Conservation (phyloP, 2,329 filamentous ascomycete genomes). For the Dactylellina drechsleri region DNA sequence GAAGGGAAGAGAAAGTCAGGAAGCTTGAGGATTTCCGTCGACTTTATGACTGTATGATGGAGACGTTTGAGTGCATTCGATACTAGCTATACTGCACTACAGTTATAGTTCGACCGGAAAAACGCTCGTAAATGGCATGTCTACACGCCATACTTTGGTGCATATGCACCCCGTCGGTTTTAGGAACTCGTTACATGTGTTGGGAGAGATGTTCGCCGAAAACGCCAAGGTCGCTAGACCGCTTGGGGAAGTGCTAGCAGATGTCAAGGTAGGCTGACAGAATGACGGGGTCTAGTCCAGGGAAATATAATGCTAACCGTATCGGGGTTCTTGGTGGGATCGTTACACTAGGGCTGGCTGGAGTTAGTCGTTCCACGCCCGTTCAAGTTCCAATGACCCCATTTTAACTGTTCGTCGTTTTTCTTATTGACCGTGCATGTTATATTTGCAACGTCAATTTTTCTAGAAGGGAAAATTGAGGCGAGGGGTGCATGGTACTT, state of each 20-base stretch:
- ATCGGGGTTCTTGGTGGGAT: too few relatives aligned
- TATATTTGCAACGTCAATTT: constrained; percentile 37
- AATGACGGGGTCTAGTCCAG: too few relatives aligned
- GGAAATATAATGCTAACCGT: too few relatives aligned
- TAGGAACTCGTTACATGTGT: neutral
- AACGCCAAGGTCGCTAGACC: constrained; percentile 3
- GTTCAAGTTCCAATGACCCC: too few relatives aligned
- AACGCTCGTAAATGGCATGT: neutral
- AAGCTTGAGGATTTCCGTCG: too few relatives aligned
- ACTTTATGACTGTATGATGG: neutral
- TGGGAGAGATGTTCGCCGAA: neutral
- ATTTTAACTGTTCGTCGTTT: constrained; percentile 34
- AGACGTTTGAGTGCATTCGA: neutral
- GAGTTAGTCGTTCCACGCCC: too few relatives aligned
- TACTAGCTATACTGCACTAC: neutral
- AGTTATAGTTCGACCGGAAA: too few relatives aligned
- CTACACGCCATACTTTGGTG: neutral
- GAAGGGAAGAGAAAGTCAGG: neutral
- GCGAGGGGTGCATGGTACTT: too few relatives aligned
- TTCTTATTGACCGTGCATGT: constrained; percentile 29
- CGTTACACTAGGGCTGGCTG: too few relatives aligned
- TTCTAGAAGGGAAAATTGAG: neutral
- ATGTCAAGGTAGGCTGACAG: too few relatives aligned
- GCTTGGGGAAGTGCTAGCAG: constrained; percentile 4
- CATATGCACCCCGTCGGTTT: constrained; percentile 1